Evolutionary conservation across 176 grass and related monocot species (phyloP).

Genomic region (Oryza longistaminata): DNA sequence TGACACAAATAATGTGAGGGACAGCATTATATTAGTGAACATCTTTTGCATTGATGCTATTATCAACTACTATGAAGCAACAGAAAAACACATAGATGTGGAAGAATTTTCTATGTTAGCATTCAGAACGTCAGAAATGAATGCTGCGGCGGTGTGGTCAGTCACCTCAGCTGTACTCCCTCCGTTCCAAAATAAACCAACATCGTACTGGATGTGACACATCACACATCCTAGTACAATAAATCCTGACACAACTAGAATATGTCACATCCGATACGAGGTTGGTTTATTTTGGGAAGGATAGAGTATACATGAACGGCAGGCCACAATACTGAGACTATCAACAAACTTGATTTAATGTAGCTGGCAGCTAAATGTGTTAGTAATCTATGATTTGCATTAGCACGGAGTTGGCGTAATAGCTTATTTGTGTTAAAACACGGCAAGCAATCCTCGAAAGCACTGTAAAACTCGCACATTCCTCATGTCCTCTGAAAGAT

Average conservation of each 20-base stretch:
- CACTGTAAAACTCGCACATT: not conserved
- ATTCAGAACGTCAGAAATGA: not conserved
- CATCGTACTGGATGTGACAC: too few species aligned
- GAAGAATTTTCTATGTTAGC: not conserved
- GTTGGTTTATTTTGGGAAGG: too few species aligned
- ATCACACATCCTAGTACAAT: too few species aligned
- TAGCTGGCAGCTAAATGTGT: not conserved
- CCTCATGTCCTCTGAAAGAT: not conserved
- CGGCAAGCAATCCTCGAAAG: not conserved
- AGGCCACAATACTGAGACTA: not conserved
- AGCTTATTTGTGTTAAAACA: too few species aligned
- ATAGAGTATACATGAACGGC: not conserved
- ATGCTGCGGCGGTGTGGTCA: not conserved
- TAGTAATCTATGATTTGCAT: not conserved
- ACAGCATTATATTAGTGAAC: not conserved
- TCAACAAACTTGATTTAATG: not conserved
- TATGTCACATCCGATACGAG: too few species aligned
- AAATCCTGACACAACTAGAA: too few species aligned
- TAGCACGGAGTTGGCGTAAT: not conserved
- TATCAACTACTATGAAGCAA: slow-evolving; percentile 5
- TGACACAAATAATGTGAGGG: not conserved
- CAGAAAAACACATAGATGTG: not conserved
- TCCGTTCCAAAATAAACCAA: too few species aligned
- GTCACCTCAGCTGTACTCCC: not conserved
- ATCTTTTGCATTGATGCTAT: not conserved